Evolutionary conservation across 495 filamentous ascomycete species (phyloP).

Genomic region (Penicillium roqueforti): DNA sequence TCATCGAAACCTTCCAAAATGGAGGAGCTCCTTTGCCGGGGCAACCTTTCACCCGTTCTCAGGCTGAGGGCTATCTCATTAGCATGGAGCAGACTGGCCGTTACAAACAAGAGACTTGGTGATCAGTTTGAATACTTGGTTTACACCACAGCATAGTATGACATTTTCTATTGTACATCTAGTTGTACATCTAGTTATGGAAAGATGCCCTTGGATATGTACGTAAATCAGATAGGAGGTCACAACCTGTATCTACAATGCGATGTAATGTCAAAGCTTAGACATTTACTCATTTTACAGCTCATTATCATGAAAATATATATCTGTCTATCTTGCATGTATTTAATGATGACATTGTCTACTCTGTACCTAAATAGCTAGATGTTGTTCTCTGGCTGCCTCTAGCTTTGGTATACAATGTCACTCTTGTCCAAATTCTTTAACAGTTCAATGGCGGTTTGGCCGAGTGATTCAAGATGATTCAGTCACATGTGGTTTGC

Average conservation of each 20-base stretch:
- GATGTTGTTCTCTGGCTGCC: no score
- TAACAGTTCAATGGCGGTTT: conserved; percentile 15
- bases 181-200: neutral
- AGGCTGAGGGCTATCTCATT: conserved; percentile 55
- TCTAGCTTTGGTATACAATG: neutral
- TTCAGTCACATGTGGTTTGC: no score
- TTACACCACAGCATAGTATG: neutral
- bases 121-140: conserved; percentile 3
- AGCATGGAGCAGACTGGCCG: conserved; percentile 64
- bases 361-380: no score
- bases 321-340: neutral
- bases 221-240: neutral
- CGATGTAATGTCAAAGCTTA: neutral
- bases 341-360: neutral
- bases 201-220: no score
- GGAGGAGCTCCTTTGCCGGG: conserved; percentile 25
- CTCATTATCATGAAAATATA: neutral
- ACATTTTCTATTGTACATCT: neutral
- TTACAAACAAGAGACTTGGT: conserved; percentile 81
- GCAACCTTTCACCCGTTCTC: conserved; percentile 33
- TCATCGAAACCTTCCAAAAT: conserved; percentile 64
- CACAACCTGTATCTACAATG: neutral
- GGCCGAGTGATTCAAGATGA: conserved; percentile 23
- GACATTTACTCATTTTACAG: no score
- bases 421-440: neutral